A percentile compares a stretch with the other conserved stretches of the same genome.
Evolutionary conservation across 2,329 filamentous ascomycete species (phyloP).

Genomic region (Harringtonia aguacate): DNA sequence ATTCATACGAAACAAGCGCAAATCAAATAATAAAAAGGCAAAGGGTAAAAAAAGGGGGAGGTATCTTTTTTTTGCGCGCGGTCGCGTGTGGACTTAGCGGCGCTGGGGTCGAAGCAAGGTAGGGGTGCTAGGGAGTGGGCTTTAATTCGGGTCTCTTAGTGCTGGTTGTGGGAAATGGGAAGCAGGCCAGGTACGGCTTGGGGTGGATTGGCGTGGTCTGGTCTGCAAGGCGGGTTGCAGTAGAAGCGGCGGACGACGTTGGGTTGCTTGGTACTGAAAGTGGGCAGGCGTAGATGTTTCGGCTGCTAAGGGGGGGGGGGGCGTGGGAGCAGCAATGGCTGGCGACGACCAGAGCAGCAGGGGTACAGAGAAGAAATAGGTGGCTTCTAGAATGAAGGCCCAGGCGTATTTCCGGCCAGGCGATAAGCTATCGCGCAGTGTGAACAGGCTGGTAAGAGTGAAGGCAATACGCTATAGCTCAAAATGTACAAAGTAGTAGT

Average conservation of each 20-base stretch:
- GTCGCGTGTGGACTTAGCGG: conserved; percentile 7
- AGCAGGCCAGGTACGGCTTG: conserved; percentile 5
- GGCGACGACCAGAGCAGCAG: neutral
- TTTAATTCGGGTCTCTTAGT: conserved; percentile 3
- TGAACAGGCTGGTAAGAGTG: too few species aligned
- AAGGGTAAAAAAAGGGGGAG: conserved; percentile 2
- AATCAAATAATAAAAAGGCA: conserved; percentile 1
- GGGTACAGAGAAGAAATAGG: conserved; percentile 2
- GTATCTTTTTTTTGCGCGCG: conserved; percentile 2
- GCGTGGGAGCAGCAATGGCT: neutral
- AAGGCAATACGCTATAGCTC: too few species aligned
- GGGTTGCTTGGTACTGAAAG: too few species aligned
- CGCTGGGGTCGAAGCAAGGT: conserved; percentile 1
- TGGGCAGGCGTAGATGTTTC: neutral
- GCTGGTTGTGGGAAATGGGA: conserved; percentile 5
- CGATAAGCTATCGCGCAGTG: too few species aligned
- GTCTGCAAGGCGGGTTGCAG: conserved; percentile 3
- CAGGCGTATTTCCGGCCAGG: too few species aligned
- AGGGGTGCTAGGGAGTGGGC: neutral
- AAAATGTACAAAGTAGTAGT: too few species aligned
- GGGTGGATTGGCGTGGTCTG: too few species aligned
- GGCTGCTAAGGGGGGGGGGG: neutral
- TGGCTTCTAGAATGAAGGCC: conserved; percentile 4
- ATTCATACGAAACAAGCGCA: conserved; percentile 6
- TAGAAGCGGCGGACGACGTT: too few species aligned